These are phyloP conservation scores for Digitaria exilis DNA, from an alignment of 202 grass and related monocot species.

Conservation along the genomic window DNA sequence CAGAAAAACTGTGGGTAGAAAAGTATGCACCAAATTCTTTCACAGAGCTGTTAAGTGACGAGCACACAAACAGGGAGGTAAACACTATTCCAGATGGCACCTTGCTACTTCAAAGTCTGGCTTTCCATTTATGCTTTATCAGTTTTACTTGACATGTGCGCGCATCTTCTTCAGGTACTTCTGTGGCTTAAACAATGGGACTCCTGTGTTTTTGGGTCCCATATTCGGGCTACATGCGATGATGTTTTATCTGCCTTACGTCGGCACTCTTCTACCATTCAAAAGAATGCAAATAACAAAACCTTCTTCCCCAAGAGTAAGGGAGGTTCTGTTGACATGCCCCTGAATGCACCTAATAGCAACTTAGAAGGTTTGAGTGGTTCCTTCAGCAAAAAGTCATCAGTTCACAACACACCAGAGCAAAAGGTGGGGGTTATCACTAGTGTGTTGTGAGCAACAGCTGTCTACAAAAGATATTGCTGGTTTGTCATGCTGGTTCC, in stretches of 20 bases:
- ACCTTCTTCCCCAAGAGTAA: conserved; percentile 60
- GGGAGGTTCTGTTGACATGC: conserved; percentile 38
- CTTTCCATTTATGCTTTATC: conserved; percentile 6
- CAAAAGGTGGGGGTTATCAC: conserved; percentile 69
- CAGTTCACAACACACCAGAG: conserved; percentile 57
- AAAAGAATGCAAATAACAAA: conserved; percentile 64
- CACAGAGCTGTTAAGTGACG: conserved; percentile 89
- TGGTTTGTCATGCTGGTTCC: conserved; percentile 7
- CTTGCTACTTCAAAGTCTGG: conserved; percentile 13
- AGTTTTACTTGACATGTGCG: conserved; percentile 27
- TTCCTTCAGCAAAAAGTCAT: conserved; percentile 57
- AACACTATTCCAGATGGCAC: conserved; percentile 23
- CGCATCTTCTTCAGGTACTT: conserved; percentile 68
- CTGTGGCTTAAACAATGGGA: conserved; percentile 98
- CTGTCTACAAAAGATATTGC: conserved; percentile 1
- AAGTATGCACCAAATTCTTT: conserved; percentile 92
- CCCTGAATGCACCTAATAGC: conserved; percentile 45
- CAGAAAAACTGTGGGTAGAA: conserved; percentile 94
- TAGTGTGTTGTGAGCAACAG: background rate
- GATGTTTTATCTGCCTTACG: conserved; percentile 79
- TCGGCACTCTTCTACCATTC: conserved; percentile 70
- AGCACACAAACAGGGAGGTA: conserved; percentile 94
- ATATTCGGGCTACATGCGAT: conserved; percentile 74
- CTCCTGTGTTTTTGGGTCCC: conserved; percentile 89
- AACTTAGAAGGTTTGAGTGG: conserved; percentile 36